Percentiles rank a stretch among this genome's conserved stretches.
Evolutionary conservation across 2,329 filamentous ascomycete species (phyloP).

Genomic region (Aspergillus spinulosporus): DNA sequence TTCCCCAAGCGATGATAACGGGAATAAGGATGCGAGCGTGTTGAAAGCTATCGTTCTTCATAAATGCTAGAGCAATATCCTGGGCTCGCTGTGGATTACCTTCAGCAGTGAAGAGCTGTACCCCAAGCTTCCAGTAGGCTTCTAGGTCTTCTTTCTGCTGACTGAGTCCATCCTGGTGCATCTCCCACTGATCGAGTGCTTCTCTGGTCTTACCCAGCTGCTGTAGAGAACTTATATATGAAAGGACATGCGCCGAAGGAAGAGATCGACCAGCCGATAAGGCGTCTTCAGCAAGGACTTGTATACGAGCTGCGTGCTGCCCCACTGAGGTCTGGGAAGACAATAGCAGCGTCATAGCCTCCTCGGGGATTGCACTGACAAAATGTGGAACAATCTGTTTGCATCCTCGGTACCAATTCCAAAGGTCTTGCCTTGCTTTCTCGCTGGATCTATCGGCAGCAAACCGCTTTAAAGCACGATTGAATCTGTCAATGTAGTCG

Average conservation of each 20-base stretch:
- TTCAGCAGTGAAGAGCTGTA: constrained; percentile 51
- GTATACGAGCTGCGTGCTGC: constrained; percentile 60
- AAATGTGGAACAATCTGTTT: constrained; percentile 48
- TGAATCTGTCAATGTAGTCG: constrained; percentile 44
- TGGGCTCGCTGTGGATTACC: constrained; percentile 51
- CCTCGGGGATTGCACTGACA: constrained; percentile 59
- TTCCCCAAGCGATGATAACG: constrained; percentile 68
- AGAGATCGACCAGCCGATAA: constrained; percentile 58
- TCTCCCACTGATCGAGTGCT: constrained; percentile 65
- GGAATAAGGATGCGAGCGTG: constrained; percentile 53
- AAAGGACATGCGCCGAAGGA: constrained; percentile 59
- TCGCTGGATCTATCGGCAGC: constrained; percentile 31
- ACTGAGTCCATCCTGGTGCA: constrained; percentile 56
- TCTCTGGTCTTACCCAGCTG: constrained; percentile 60
- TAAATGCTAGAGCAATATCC: constrained; percentile 48
- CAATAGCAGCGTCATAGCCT: constrained; percentile 69
- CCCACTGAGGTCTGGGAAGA: constrained; percentile 50
- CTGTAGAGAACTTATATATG: constrained; percentile 69
- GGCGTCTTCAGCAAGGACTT: constrained; percentile 66
- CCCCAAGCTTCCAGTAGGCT: constrained; percentile 51
- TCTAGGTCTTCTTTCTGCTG: constrained; percentile 40
- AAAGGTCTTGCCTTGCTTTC: constrained; percentile 41
- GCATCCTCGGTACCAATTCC: constrained; percentile 54
- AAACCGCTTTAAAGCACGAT: constrained; percentile 38
- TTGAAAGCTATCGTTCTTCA: constrained; percentile 46